phyloP scores from a whole-genome alignment of 768 basidiomycete species.

The Megacollybia marginata region DNA sequence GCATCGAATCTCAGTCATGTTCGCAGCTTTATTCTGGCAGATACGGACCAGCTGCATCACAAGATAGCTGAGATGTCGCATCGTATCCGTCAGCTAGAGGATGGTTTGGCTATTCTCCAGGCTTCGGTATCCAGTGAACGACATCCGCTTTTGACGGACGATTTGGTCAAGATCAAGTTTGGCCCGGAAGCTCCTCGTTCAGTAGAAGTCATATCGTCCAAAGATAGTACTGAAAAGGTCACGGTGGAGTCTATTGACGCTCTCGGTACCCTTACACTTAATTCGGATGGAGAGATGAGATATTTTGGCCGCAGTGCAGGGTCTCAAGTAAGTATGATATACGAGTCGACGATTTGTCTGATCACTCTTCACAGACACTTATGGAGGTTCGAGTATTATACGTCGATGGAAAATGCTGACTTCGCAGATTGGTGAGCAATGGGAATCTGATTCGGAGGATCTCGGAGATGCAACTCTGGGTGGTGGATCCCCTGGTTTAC shows the following conservation, averaged over 20 bases:
- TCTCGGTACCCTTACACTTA: constrained; percentile 56
- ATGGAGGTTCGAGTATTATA: constrained; percentile 25
- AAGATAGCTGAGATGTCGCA: constrained; percentile 64
- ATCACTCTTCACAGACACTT: constrained; percentile 22
- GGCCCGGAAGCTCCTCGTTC: constrained; percentile 32
- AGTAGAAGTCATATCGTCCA: constrained; percentile 15
- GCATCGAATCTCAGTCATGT: too few species aligned
- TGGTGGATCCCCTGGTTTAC: too few species aligned
- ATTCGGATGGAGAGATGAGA: constrained; percentile 51
- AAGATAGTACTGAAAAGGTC: constrained; percentile 20
- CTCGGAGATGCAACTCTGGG: constrained; percentile 8
- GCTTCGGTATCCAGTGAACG: constrained; percentile 46
- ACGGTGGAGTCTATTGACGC: constrained; percentile 37
- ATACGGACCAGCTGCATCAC: constrained; percentile 56
- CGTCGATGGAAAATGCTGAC: not conserved
- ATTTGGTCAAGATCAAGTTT: constrained; percentile 49
- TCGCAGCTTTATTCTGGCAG: constrained; percentile 54
- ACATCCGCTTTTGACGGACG: constrained; percentile 52
- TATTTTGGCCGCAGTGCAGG: constrained; percentile 63
- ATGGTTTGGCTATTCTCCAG: constrained; percentile 57
- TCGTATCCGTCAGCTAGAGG: constrained; percentile 63
- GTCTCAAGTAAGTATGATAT: constrained; percentile 29
- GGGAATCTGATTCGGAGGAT: constrained; percentile 17
- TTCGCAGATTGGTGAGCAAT: constrained; percentile 26
- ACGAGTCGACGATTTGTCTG: not conserved